Evolutionary conservation across 331 rosid genomes (phyloP).

Genomic region (Pyracantha coccinea): DNA sequence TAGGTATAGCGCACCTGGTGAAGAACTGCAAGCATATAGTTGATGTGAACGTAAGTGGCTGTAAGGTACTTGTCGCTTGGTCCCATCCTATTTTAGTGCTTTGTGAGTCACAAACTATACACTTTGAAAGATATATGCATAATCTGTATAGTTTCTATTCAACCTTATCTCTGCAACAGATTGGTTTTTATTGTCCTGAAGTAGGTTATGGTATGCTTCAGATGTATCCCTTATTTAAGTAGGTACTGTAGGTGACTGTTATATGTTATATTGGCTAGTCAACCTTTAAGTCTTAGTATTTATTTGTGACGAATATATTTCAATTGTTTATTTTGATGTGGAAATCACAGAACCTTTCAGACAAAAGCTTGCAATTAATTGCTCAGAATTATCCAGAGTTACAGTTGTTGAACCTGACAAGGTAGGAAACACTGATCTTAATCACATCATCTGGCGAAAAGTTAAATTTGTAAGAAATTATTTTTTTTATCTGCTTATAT

Average conservation of each 20-base stretch:
- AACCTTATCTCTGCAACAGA: not conserved
- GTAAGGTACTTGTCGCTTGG: slow-evolving; percentile 55
- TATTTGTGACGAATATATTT: slow-evolving; percentile 10
- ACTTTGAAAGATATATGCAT: not conserved
- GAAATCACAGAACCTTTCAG: slow-evolving; percentile 55
- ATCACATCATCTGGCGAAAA: not conserved
- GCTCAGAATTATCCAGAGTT: slow-evolving; percentile 55
- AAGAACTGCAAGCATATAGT: slow-evolving; percentile 51
- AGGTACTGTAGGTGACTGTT: not conserved
- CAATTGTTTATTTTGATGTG: slow-evolving; percentile 23
- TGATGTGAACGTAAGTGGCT: slow-evolving; percentile 79
- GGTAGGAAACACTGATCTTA: slow-evolving; percentile 30
- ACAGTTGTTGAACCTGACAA: slow-evolving; percentile 60
- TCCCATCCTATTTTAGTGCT: not conserved
- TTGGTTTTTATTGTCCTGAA: not conserved
- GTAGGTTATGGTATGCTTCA: not conserved
- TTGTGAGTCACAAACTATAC: not conserved
- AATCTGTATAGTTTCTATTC: not conserved
- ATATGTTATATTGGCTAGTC: not conserved
- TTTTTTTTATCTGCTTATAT: not conserved
- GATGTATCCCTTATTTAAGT: too few species aligned
- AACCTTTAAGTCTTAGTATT: not conserved
- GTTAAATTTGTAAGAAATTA: not conserved
- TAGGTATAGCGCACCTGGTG: slow-evolving; percentile 37
- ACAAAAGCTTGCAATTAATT: slow-evolving; percentile 42